phyloP scores from a whole-genome alignment of 2,329 filamentous ascomycete species.

The Seiridium unicorne region DNA sequence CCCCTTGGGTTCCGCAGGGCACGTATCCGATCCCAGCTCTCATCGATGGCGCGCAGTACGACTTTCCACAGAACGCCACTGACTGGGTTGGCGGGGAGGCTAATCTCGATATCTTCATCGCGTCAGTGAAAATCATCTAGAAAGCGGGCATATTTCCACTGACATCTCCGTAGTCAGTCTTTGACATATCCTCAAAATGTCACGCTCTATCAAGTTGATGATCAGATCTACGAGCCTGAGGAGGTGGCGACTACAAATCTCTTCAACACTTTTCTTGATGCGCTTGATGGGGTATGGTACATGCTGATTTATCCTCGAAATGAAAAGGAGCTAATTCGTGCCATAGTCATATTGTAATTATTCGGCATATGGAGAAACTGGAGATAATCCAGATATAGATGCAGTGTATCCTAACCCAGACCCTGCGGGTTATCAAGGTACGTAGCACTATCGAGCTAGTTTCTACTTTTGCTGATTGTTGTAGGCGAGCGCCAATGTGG shows the following conservation, averaged over 20 bases:
- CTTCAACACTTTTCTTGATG: slow-evolving; percentile 41
- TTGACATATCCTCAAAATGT: slow-evolving; percentile 34
- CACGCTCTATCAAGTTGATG: slow-evolving; percentile 37
- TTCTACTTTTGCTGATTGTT: not conserved
- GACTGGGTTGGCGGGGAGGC: slow-evolving; percentile 22
- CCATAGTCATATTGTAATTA: slow-evolving; percentile 24
- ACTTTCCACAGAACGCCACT: slow-evolving; percentile 8
- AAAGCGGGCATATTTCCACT: not conserved
- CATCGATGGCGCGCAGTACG: slow-evolving; percentile 28
- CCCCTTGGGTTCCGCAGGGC: slow-evolving; percentile 23
- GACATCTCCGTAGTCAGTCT: slow-evolving; percentile 23
- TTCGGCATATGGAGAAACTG: slow-evolving; percentile 20
- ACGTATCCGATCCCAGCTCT: slow-evolving; percentile 31
- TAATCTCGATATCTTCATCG: slow-evolving; percentile 30
- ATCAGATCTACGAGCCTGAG: slow-evolving; percentile 29
- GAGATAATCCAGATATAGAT: slow-evolving; percentile 14
- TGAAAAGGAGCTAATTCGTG: not conserved
- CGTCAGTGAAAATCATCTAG: slow-evolving; percentile 12
- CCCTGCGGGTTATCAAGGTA: slow-evolving; percentile 42
- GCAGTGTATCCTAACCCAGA: slow-evolving; percentile 42
- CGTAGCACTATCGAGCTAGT: not conserved
- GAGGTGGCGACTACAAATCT: slow-evolving; percentile 10
- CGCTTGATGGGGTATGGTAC: slow-evolving; percentile 31
- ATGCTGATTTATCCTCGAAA: not conserved
- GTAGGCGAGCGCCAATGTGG: slow-evolving; percentile 27